phyloP scores from a whole-genome alignment of 2,329 filamentous ascomycete genomes.

The Aaosphaeria arxii region DNA sequence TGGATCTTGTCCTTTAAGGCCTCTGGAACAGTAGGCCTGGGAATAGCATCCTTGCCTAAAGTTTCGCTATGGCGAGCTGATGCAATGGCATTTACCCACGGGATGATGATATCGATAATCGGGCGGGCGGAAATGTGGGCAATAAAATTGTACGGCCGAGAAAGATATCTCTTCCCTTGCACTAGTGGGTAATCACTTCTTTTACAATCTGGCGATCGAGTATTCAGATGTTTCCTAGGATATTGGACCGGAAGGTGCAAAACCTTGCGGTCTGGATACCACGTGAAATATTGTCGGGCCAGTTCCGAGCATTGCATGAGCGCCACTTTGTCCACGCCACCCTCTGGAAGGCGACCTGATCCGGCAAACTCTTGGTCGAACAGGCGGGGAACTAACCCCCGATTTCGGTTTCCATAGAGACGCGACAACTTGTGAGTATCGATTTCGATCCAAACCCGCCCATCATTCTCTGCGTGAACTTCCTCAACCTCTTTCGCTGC shows the following conservation, averaged over 20 bases:
- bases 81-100: constrained; percentile 11
- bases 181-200: background rate
- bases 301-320: constrained; percentile 10
- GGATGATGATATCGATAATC: constrained; percentile 10
- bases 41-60: constrained; percentile 1
- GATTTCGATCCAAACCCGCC: background rate
- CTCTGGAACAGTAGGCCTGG: constrained; percentile 6
- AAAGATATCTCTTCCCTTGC: background rate
- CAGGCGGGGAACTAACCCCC: no score
- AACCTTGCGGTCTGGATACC: constrained; percentile 2
- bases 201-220: no score
- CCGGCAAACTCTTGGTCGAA: background rate
- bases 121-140: constrained; percentile 8
- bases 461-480: background rate
- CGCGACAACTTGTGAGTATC: background rate
- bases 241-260: constrained; percentile 11
- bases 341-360: background rate
- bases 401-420: no score
- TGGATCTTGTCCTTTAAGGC: constrained; percentile 13
- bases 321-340: constrained; percentile 8
- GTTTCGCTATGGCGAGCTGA: background rate
- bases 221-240: no score
- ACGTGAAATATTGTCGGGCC: constrained; percentile 11
- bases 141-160: constrained; percentile 4
- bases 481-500: background rate